Conservation (phyloP, 345 rosid genomes). For the Aegle marmelos region DNA sequence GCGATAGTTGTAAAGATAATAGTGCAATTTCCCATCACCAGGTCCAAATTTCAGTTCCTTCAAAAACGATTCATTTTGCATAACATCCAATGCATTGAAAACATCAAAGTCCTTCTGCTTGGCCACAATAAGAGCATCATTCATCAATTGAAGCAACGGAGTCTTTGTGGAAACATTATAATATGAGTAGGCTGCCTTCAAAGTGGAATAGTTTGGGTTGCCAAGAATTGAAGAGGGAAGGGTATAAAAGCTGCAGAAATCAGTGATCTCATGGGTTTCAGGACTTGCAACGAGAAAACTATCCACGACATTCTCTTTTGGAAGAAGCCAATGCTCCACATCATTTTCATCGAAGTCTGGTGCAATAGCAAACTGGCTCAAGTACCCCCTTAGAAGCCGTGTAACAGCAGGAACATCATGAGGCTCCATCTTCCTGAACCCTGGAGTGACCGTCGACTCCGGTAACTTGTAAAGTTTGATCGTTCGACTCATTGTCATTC, state of each 20-base stretch:
- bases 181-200: constrained; percentile 96
- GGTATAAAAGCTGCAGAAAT: constrained; percentile 93
- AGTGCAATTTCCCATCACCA: constrained; percentile 93
- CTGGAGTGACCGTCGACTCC: constrained; percentile 36
- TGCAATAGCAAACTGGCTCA: constrained; percentile 37
- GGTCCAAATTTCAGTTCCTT: constrained; percentile 91
- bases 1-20: constrained; percentile 82
- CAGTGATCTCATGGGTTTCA: constrained; percentile 77
- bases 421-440: constrained; percentile 43
- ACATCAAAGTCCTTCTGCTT: constrained; percentile 88
- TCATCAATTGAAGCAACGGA: constrained; percentile 88
- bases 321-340: constrained; percentile 52
- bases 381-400: constrained; percentile 34
- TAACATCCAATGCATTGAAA: constrained; percentile 85
- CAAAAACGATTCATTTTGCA: constrained; percentile 91
- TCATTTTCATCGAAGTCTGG: constrained; percentile 42
- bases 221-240: constrained; percentile 95
- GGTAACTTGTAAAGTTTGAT: constrained; percentile 38
- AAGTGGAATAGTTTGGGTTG: constrained; percentile 58
- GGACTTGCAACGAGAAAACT: constrained; percentile 88
- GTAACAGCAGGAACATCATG: constrained; percentile 40
- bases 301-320: constrained; percentile 71
- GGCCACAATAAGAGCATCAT: constrained; percentile 72
- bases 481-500: constrained; percentile 48
- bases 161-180: constrained; percentile 84